Percentiles rank a stretch among this genome's conserved stretches.
Evolutionary conservation across 306 rosid genomes (phyloP).

Genomic region (Dalbergia cochinchinensis): DNA sequence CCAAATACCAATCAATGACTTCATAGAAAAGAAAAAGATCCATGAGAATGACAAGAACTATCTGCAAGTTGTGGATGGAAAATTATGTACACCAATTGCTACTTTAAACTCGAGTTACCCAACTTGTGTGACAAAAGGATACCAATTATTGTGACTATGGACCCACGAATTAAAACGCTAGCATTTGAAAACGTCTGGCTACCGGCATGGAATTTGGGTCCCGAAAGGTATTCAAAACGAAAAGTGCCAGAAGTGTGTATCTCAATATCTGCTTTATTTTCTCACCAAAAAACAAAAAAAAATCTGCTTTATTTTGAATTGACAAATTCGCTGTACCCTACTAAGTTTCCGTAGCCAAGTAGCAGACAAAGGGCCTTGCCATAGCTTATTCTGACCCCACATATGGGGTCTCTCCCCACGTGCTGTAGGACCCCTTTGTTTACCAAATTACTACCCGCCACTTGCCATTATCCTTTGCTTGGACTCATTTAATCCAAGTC

Average conservation of each 20-base stretch:
- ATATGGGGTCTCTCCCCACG: conserved; percentile 51
- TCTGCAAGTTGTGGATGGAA: conserved; percentile 30
- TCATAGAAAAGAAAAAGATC: neutral
- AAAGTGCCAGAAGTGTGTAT: conserved; percentile 41
- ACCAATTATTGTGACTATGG: conserved; percentile 30
- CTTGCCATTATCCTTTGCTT: neutral
- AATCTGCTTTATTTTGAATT: conserved; percentile 22
- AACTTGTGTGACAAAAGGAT: conserved; percentile 32
- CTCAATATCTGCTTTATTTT: conserved; percentile 17
- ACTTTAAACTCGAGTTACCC: conserved; percentile 34
- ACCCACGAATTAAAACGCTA: conserved; percentile 40
- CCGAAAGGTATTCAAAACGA: conserved; percentile 41
- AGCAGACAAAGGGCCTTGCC: neutral
- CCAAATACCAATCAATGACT: neutral
- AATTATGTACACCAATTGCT: neutral
- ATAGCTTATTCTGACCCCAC: neutral
- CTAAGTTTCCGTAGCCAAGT: conserved; percentile 7
- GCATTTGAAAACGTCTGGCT: conserved; percentile 31
- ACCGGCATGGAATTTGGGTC: conserved; percentile 36
- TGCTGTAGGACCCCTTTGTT: conserved; percentile 48
- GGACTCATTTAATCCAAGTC: neutral
- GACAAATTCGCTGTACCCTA: neutral
- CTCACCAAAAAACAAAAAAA: too few relatives aligned
- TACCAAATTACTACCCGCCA: conserved; percentile 5
- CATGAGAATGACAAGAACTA: conserved; percentile 12